Evolutionary conservation across 768 basidiomycete species (phyloP), one percentile per base, ranked within the genome.

Genomic region (Filobasidium floriforme): DNA sequence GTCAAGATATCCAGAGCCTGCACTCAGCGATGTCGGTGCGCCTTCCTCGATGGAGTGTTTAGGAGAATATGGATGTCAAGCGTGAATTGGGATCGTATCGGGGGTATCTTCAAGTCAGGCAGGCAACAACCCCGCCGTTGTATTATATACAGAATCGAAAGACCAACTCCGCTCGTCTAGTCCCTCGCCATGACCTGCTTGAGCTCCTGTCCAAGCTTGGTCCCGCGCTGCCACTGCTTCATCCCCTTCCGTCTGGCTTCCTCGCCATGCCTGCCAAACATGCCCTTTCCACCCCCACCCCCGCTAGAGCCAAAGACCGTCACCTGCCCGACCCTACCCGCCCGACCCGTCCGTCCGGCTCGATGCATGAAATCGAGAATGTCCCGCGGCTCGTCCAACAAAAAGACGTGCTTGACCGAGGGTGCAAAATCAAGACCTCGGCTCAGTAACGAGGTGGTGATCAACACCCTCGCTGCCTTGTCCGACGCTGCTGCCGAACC

Each of bases 291-390:
- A 15, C 54, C 54, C 1, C 54, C 61, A 11, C 57, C 62, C 14
- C 28, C 59, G 7, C 61, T 62, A 18, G 41, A 44, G 29, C 76
- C 76, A 68, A 75, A 77, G 24, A 79, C 69, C 41, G 75, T 69
- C 3, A 80, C 75, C 26, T 72, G 69, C 1, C 78, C 77, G 24
- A 41, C 44, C 41, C 71, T 60, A 3, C 79, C 80, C 2, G 89
- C 90, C 37, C 91, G 81, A 1, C 87, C 91, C 0, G 88, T 83
- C 57, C 92, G 81, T 18, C 92, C 92, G 0, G 92, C 92, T 4
- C 92, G 86, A 79, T 96, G 92, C 67, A 96, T 76, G 75, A 94
- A 93, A 77, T 96, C 92, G 44, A 93, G 83, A 82, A 88, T 89
- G 75, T 91, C 93, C 70, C 88, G 81, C 22, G 92, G 92, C 73